phyloP scores from a whole-genome alignment of 1,284 basidiomycete species.

The Coniferiporia sulphurascens region DNA sequence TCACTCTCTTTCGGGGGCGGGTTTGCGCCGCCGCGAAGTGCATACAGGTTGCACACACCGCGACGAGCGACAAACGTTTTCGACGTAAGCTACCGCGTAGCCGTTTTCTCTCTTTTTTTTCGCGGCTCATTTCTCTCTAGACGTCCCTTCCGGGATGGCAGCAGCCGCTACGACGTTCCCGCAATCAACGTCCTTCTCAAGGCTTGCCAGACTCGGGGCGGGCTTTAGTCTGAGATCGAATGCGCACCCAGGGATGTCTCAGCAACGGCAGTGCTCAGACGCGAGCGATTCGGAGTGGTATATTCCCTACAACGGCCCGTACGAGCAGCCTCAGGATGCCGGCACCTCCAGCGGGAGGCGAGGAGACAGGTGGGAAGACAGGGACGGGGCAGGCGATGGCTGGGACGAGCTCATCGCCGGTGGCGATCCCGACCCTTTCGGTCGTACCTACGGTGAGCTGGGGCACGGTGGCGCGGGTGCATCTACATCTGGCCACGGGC shows the following conservation, averaged over 20 bases:
- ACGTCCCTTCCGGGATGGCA: conserved; percentile 1
- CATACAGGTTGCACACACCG: neutral
- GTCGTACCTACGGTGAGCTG: neutral
- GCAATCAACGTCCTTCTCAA: conserved; percentile 12
- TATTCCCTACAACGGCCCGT: conserved; percentile 59
- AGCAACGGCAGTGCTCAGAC: conserved; percentile 18
- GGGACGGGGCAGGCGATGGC: conserved; percentile 29
- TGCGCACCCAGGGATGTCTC: conserved; percentile 1
- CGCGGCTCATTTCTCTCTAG: neutral
- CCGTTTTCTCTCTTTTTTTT: neutral
- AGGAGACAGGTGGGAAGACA: conserved; percentile 36
- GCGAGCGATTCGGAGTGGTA: conserved; percentile 50
- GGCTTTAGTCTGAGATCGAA: conserved; percentile 11
- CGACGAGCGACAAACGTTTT: neutral
- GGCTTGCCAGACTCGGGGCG: conserved; percentile 12
- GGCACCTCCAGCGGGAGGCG: conserved; percentile 46
- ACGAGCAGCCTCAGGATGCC: conserved; percentile 37
- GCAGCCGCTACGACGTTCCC: conserved; percentile 8
- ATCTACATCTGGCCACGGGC: conserved; percentile 5
- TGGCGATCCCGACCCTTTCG: conserved; percentile 9
- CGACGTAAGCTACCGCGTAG: neutral
- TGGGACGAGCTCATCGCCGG: conserved; percentile 8
- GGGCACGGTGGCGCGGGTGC: conserved; percentile 4
- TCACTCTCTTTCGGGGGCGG: neutral
- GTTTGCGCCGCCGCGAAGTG: neutral